Percentiles rank a stretch among this genome's conserved stretches.
These are phyloP conservation scores for Edaphochlamys debaryana DNA, from an alignment of 139 green algal species.

Conservation along the genomic window DNA sequence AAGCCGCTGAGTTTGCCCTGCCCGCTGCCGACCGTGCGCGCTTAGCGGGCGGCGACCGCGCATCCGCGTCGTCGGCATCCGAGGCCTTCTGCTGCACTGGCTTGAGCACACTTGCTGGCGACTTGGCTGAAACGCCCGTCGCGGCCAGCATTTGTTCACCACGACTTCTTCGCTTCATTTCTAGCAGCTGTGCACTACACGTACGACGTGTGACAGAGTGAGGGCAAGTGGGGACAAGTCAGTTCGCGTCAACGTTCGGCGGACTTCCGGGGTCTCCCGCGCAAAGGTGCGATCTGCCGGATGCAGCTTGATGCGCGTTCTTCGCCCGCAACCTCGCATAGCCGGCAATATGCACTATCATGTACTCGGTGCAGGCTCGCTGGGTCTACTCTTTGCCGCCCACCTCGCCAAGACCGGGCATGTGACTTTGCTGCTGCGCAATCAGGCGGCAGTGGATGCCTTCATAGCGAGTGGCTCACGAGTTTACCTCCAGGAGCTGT, in stretches of 20 bases:
- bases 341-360: conserved; percentile 10
- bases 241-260: no score
- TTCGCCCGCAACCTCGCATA: no score
- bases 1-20: no score
- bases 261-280: no score
- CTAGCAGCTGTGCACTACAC: no score
- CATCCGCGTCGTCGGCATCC: background rate
- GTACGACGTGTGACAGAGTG: no score
- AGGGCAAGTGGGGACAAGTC: no score
- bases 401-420: conserved; percentile 33
- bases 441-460: background rate
- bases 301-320: no score
- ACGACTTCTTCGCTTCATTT: conserved; percentile 30
- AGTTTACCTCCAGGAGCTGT: conserved; percentile 14
- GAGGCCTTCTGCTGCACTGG: background rate
- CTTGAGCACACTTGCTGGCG: background rate
- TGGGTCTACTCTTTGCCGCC: conserved; percentile 47
- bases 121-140: background rate
- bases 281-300: no score
- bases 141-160: conserved; percentile 28
- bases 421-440: conserved; percentile 29
- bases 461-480: background rate
- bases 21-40: background rate
- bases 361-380: conserved; percentile 48
- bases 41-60: conserved; percentile 7